These are phyloP conservation scores for Leersia perrieri DNA, from an alignment of 176 grass and related monocot species.

Conservation along the genomic window DNA sequence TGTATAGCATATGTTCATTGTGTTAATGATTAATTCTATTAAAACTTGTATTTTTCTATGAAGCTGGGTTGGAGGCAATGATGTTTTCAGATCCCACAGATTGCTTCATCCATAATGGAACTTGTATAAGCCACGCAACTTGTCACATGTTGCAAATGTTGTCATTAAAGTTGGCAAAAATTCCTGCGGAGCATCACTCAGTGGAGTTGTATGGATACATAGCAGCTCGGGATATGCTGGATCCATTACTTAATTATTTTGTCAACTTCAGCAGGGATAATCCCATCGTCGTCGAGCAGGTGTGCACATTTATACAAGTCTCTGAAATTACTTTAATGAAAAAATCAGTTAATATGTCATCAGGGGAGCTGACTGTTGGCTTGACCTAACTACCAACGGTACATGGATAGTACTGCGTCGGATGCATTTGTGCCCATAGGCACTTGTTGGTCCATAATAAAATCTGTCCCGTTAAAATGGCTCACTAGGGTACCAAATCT, in stretches of 20 bases:
- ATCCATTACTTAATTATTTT: background rate
- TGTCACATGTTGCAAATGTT: background rate
- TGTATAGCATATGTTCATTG: background rate
- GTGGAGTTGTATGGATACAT: constrained; percentile 12
- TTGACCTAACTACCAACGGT: no score
- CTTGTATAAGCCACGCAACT: background rate
- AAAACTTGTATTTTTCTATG: no score
- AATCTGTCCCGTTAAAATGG: no score
- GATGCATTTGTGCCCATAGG: no score
- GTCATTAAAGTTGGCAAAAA: background rate
- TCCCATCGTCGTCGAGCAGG: background rate
- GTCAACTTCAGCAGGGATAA: background rate
- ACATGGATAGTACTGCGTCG: background rate
- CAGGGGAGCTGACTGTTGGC: background rate
- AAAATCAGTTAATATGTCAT: background rate
- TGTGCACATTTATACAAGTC: background rate
- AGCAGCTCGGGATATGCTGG: background rate
- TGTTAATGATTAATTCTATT: background rate
- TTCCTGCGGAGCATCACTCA: background rate
- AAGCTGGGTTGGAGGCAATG: no score
- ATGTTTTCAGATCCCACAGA: background rate
- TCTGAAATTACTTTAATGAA: background rate
- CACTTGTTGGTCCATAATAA: no score
- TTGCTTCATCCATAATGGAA: background rate
- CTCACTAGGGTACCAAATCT: no score